Base-by-base conservation (phyloP, 768 basidiomycete species). In the Kwoniella heveanensis region DNA sequence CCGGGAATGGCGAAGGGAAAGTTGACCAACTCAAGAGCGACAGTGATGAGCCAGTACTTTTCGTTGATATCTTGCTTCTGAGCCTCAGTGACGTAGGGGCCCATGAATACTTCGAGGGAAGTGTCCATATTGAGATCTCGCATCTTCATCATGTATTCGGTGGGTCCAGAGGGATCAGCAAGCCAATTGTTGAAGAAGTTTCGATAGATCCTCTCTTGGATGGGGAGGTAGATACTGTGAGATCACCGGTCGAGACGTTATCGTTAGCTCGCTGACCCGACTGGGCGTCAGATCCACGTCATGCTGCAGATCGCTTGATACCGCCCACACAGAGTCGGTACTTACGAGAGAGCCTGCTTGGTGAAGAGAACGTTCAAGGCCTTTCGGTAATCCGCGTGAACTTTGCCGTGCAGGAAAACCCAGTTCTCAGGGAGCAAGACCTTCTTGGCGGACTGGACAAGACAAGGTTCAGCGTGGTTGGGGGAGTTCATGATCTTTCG, bases 401-500 rank as follows among this genome's bases (percentile, higher is more conserved):
- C 85, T 81, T 92, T 97, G 24, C 95, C 95, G 57, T 86, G 95
- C 46, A 98, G 83, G 83, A 99, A 99, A n/a, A 99, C 95, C 92
- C 92, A 96, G 82, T 95, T 96, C 36, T 93, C 89, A 1, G 89
- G 84, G 55, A 85, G 84, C 48, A 99, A 85, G 60, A 99, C 83
- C 59, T 88, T 83, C 81, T 95, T 96, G 30, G 92, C 96, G 6
- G 92, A 90, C 69, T 92, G 84, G 27, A 97, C 92, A 19, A 99
- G 87, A 77, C 92, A 95, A 0, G 96, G 96, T 79, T 97, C 94
- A 26, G 96, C 90, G 71, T 90, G 88, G 9, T 82, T 85, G 0
- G 96, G 95, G 4, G 92, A 92, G 83, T 98, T 97, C 77, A 99
- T 83, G 71, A 98, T 94, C 82, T 95, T 97, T 75, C 95, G 89